A percentile compares a stretch with the other conserved stretches of the same genome.
Conservation (phyloP, 768 basidiomycete species). For the Hortiboletus flavorubellus region DNA sequence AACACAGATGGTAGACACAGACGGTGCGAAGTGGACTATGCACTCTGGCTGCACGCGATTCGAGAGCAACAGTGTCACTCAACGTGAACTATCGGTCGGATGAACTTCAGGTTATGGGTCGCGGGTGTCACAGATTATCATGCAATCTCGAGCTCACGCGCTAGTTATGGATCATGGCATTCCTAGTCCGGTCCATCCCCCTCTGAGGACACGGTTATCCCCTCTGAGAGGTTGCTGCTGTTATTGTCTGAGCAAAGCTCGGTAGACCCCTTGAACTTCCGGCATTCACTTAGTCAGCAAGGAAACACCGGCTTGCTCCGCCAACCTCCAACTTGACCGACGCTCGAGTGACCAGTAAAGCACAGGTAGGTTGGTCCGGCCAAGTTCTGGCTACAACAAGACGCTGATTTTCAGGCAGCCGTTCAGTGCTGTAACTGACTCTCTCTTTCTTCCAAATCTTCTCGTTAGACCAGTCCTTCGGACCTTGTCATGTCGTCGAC, state of each 20-base stretch:
- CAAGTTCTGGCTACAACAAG: background rate
- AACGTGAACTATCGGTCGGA: too few relatives aligned
- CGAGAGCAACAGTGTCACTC: too few relatives aligned
- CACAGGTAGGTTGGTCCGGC: constrained; percentile 6
- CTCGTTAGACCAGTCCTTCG: constrained; percentile 11
- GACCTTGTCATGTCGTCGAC: constrained; percentile 61
- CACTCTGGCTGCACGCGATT: background rate
- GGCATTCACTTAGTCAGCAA: constrained; percentile 29
- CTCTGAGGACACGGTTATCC: too few relatives aligned
- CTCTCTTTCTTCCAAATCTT: constrained; percentile 8
- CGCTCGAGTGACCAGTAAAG: constrained; percentile 11
- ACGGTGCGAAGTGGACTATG: too few relatives aligned
- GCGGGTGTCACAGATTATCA: too few relatives aligned
- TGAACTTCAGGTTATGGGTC: too few relatives aligned
- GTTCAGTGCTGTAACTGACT: constrained; percentile 12
- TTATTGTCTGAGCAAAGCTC: too few relatives aligned
- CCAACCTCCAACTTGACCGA: constrained; percentile 12
- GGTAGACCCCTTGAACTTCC: too few relatives aligned
- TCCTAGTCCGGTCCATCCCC: too few relatives aligned
- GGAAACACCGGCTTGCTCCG: constrained; percentile 29
- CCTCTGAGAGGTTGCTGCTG: too few relatives aligned
- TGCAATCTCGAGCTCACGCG: too few relatives aligned
- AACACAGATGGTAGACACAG: background rate
- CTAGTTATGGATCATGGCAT: too few relatives aligned
- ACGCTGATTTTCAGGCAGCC: constrained; percentile 9